Conservation (phyloP, 75 land plant species). For the Gnetum montanum region DNA sequence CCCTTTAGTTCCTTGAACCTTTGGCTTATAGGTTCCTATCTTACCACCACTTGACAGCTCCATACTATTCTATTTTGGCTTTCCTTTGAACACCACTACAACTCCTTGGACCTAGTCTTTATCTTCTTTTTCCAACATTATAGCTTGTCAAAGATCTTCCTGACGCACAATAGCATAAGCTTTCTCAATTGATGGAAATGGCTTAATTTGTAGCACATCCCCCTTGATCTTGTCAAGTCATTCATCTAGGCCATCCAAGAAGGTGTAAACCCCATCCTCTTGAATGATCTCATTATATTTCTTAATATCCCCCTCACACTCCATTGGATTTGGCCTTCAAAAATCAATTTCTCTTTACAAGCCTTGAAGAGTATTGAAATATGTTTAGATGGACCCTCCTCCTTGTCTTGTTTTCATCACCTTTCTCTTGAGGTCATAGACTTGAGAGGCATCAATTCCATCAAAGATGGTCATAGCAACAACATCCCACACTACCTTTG, state of each 20-base stretch:
- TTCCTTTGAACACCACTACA: not conserved
- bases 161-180: constrained; percentile 9
- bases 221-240: constrained; percentile 2
- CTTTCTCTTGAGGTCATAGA: constrained; percentile 1
- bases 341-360: not conserved
- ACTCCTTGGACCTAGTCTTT: not conserved
- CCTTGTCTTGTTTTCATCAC: not conserved
- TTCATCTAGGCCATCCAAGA: constrained; percentile 16
- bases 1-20: too few species aligned
- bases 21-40: too few species aligned
- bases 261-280: constrained; percentile 10
- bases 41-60: too few species aligned
- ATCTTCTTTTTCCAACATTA: not conserved
- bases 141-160: constrained; percentile 4
- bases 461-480: constrained; percentile 10
- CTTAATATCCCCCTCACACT: constrained; percentile 11
- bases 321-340: constrained; percentile 14
- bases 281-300: constrained; percentile 2
- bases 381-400: not conserved
- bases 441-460: constrained; percentile 11
- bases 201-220: constrained; percentile 7
- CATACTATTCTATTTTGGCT: too few species aligned
- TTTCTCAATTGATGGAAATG: constrained; percentile 12
- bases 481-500: constrained; percentile 7
- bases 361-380: not conserved